phyloP scores from a whole-genome alignment of 352 stramenopile species.

The Pythium sp. region DNA sequence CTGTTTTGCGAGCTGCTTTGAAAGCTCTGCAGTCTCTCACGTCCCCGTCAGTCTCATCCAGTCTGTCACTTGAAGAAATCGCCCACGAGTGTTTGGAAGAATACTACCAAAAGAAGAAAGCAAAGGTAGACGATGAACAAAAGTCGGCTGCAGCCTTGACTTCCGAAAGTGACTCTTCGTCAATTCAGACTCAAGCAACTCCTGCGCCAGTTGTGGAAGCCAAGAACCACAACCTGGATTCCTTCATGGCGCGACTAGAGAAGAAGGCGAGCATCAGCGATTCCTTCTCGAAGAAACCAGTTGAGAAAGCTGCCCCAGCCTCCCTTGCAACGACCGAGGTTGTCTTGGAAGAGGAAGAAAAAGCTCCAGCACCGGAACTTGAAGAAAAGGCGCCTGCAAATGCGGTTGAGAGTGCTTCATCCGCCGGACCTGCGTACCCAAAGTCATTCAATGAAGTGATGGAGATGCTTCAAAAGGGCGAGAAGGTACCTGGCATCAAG shows the following conservation, averaged over 20 bases:
- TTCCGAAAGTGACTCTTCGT: background rate
- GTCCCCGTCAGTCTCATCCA: constrained; percentile 31
- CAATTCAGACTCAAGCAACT: constrained; percentile 12
- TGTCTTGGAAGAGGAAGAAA: constrained; percentile 22
- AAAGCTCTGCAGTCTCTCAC: constrained; percentile 62
- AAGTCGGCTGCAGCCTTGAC: constrained; percentile 4
- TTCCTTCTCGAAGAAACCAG: constrained; percentile 21
- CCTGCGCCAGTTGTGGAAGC: constrained; percentile 1
- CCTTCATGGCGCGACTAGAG: constrained; percentile 55
- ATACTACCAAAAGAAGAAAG: constrained; percentile 29
- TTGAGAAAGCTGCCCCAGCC: constrained; percentile 10
- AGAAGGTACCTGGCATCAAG: constrained; percentile 67
- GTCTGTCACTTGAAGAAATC: constrained; percentile 53
- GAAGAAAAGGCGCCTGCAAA: constrained; percentile 9
- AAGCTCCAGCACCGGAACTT: constrained; percentile 13
- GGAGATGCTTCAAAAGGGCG: constrained; percentile 70
- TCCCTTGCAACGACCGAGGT: background rate
- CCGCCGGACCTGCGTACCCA: constrained; percentile 44
- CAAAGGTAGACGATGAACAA: background rate
- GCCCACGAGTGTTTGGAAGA: constrained; percentile 33
- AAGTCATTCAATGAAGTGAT: constrained; percentile 76
- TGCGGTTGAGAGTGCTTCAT: constrained; percentile 10
- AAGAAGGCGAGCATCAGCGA: constrained; percentile 43
- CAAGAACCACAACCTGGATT: constrained; percentile 30
- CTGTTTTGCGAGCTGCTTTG: constrained; percentile 55